A percentile compares a stretch with the other conserved stretches of the same genome.
Evolutionary conservation across 768 basidiomycete genomes (phyloP).

Genomic region (Pulveroboletus sp.): DNA sequence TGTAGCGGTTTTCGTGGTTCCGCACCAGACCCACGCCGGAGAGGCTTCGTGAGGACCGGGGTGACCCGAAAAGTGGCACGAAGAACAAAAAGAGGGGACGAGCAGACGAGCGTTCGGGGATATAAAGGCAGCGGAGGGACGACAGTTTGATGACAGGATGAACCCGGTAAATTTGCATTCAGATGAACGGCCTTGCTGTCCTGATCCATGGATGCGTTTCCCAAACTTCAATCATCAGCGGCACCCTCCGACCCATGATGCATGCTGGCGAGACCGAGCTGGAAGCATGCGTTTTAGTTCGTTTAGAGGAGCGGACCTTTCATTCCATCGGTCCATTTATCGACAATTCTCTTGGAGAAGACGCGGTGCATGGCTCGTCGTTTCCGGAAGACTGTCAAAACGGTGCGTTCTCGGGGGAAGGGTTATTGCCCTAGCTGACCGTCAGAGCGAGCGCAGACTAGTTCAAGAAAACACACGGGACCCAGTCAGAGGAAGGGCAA

Average conservation of each 20-base stretch:
- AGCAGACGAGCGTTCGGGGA: no score
- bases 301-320: slow-evolving; percentile 3
- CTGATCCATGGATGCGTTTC: slow-evolving; percentile 22
- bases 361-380: slow-evolving; percentile 11
- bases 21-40: slow-evolving; percentile 4
- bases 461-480: slow-evolving; percentile 1
- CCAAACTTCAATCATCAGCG: slow-evolving; percentile 9
- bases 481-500: no score
- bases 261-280: slow-evolving; percentile 6
- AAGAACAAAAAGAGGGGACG: no score
- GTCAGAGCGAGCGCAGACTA: neutral
- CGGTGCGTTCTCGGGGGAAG: slow-evolving; percentile 4
- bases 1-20: slow-evolving; percentile 12
- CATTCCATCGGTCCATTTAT: slow-evolving; percentile 1
- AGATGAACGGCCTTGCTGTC: slow-evolving; percentile 4
- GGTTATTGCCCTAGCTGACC: slow-evolving; percentile 8
- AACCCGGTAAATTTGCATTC: neutral
- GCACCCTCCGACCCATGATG: slow-evolving; percentile 13
- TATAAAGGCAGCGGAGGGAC: no score
- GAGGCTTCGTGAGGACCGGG: neutral
- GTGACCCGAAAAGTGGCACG: neutral
- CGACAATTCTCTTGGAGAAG: slow-evolving; percentile 14
- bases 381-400: slow-evolving; percentile 12
- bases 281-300: slow-evolving; percentile 3
- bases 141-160: no score